Evolutionary conservation across 768 basidiomycete species (phyloP), one percentile per base, ranked within the genome.

Genomic region (Leccinum uliginosum): DNA sequence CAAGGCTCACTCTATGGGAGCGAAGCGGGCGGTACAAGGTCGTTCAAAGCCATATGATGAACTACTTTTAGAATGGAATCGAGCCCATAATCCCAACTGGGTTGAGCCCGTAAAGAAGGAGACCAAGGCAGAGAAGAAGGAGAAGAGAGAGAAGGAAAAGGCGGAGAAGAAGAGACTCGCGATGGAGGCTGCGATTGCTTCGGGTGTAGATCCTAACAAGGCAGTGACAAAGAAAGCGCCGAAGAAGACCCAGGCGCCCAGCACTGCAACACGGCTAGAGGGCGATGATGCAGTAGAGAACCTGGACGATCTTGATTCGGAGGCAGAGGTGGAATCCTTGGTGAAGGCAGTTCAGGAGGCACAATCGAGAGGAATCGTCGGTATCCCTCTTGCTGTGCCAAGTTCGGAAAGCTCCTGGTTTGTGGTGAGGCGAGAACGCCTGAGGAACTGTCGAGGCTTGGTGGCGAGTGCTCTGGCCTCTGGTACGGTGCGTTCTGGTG

Each of bases 1-100:
- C 78, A 99, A 99, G 73, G 93, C 96, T 6, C 96, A 99, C 69
- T 89, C 92, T 2, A 96, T 99, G 87, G 93, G 93, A 14, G 90
- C 93, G 11, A 99, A 99, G 73, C 89, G 96, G 17, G 84, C 89
- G 9, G 95, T 99, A 1, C 81, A 83, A 59, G 92, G 92, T 32
- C 91, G 96, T 4, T 89, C 91, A 1, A 81, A 87, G 52, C 71
- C 75, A 7, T 98, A 93, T 67, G 94, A 97, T 66, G 87, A 87
- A 44, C 81, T 99, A 4, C 80, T 95, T 17, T 79, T 92, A 24
- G 95, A 98, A 52, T 98, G 93, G 93, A 88, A 93, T 65, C 85
- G 90, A 32, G 86, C 82, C 24, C 80, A 92, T 67, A 92, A 93
- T 59, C 92, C 91, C 14, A 91, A 91, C 58, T 93, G 85, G 69